Percentiles rank a stretch among this genome's conserved stretches.
phyloP scores from a whole-genome alignment of 2,329 filamentous ascomycete genomes.

The Ascosphaera apis region DNA sequence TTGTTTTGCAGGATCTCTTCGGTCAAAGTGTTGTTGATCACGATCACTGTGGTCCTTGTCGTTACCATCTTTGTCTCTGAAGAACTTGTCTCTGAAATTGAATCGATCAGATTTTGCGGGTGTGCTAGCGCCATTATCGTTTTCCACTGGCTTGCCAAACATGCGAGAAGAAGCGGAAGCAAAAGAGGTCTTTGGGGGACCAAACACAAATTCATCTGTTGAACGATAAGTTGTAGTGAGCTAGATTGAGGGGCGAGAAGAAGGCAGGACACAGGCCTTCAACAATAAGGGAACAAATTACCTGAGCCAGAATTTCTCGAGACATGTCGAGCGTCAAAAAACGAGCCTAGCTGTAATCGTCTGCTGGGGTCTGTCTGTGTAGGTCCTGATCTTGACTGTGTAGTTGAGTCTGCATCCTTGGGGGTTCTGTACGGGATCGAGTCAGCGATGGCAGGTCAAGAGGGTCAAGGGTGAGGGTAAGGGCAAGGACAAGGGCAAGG shows the following conservation, averaged over 20 bases:
- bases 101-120: conserved; percentile 34
- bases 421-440: conserved; percentile 20
- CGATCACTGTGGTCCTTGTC: conserved; percentile 10
- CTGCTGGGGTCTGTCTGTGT: conserved; percentile 12
- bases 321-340: conserved; percentile 22
- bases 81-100: conserved; percentile 29
- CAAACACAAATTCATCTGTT: conserved; percentile 63
- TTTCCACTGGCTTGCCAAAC: conserved; percentile 22
- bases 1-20: conserved; percentile 6
- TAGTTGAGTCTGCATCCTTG: conserved; percentile 16
- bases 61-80: conserved; percentile 15
- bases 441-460: conserved; percentile 8
- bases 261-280: neutral
- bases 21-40: too few species aligned
- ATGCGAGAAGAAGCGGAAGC: conserved; percentile 44
- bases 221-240: conserved; percentile 13
- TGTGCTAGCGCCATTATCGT: conserved; percentile 21
- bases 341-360: conserved; percentile 13
- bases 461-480: neutral
- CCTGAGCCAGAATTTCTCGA: conserved; percentile 26
- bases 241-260: conserved; percentile 1
- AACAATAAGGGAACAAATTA: conserved; percentile 9
- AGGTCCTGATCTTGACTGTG: conserved; percentile 15
- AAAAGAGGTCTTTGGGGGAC: conserved; percentile 63
- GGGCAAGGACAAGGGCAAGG: neutral